Evolutionary conservation across 2,329 filamentous ascomycete species (phyloP), one percentile per base, ranked within the genome.

Genomic region (Verticillium nubilum): DNA sequence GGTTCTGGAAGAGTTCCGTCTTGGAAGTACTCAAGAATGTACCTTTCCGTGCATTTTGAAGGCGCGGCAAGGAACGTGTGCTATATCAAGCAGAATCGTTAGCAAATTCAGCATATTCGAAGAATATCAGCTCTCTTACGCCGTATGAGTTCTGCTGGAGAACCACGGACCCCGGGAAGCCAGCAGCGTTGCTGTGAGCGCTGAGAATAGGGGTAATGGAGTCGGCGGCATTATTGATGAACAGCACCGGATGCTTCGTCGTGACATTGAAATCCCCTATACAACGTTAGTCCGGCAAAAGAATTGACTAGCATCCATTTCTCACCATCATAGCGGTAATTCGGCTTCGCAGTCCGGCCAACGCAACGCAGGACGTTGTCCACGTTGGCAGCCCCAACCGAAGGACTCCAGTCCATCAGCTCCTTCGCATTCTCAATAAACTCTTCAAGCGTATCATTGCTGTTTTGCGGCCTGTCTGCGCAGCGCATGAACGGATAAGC

Each of bases 91-190:
- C n/a, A n/a, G n/a, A n/a, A n/a, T n/a, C n/a, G 29, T 31, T 13
- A 31, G 29, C 29, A 31, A 31, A 13, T 6, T 31, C 29, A 31
- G 29, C 29, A 3, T 31, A 6, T 10, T 10, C n/a, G 17, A 25
- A 23, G 12, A 7, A 5, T 9, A n/a, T n/a, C n/a, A n/a, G n/a
- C n/a, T n/a, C n/a, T 68, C 77, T 70, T 72, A 80, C 80, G 5
- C 81, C 81, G 42, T 79, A 83, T 1, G 77, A 77, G 54, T 82
- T 78, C 64, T 82, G 79, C 12, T 77, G 72, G 23, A 84, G 66
- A 5, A 84, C 69, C 0, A 74, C 72, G 0, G 79, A 81, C 15
- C 72, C 74, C 0, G 72, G 72, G 56, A 83, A 83, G 0, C 73
- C 71, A 3, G 67, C 70, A 12, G 69, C 75, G 69, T 78, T 78